These are phyloP conservation scores for Diaporthe helianthi DNA, from an alignment of 2,329 filamentous ascomycete species.

Conservation along the genomic window DNA sequence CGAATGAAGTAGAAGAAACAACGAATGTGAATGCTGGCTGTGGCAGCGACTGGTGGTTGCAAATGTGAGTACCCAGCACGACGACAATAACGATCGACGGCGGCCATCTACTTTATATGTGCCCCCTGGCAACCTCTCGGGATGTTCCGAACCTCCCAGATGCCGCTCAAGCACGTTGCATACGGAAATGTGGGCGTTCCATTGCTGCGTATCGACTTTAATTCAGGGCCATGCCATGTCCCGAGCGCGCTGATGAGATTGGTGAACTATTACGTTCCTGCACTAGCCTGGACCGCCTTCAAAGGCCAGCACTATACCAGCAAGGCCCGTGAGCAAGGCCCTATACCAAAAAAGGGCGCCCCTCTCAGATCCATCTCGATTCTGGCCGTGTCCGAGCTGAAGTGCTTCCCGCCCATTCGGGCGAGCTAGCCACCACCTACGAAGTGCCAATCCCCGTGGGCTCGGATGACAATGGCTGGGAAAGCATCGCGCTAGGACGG, in stretches of 20 bases:
- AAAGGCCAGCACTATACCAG: not conserved
- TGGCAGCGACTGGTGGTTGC: not conserved
- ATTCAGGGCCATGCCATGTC: not conserved
- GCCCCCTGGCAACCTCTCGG: not conserved
- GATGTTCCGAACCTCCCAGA: not conserved
- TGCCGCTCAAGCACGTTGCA: not conserved
- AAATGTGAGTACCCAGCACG: not conserved
- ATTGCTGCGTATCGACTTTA: not conserved
- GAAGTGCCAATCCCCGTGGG: not conserved
- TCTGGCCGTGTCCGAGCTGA: conserved; percentile 16
- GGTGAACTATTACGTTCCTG: not conserved
- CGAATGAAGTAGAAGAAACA: not conserved
- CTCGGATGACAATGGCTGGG: conserved; percentile 5
- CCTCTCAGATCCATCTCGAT: not conserved
- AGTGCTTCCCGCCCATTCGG: not conserved
- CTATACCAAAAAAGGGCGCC: not conserved
- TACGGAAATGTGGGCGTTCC: not conserved
- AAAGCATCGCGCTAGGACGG: conserved; percentile 2
- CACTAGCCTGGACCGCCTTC: not conserved
- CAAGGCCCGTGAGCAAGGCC: not conserved
- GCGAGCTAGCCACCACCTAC: not conserved
- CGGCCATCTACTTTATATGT: not conserved
- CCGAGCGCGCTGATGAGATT: not conserved
- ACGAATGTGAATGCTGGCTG: not conserved
- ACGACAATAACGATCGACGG: not conserved